phyloP scores from a whole-genome alignment of 192 early-diverging fungal genomes.

The Cetraspora pellucida region DNA sequence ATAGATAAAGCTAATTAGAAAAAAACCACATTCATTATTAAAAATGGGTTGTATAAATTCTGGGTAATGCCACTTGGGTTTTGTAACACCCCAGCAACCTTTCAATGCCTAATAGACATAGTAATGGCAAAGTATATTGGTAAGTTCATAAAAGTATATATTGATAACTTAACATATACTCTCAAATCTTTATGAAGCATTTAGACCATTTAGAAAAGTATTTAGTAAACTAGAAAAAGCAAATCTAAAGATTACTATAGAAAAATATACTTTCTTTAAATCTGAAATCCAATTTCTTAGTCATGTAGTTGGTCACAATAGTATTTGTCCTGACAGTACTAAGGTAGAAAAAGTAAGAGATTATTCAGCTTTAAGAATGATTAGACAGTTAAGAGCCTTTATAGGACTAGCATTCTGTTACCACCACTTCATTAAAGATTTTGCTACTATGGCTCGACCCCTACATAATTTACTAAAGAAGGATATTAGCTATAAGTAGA shows the following conservation, averaged over 20 bases:
- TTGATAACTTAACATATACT: constrained; percentile 51
- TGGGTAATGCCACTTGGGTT: constrained; percentile 47
- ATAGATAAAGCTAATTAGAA: constrained; percentile 31
- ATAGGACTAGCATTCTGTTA: neutral
- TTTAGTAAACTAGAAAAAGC: neutral
- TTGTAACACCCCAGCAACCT: constrained; percentile 46
- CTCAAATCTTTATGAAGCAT: constrained; percentile 40
- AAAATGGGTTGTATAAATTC: constrained; percentile 42
- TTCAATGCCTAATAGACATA: constrained; percentile 44
- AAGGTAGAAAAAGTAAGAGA: neutral
- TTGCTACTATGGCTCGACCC: neutral
- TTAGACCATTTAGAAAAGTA: constrained; percentile 29
- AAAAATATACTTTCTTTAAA: neutral
- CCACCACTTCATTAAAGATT: neutral
- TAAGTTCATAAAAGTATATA: constrained; percentile 39
- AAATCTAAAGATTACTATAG: neutral
- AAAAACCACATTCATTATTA: constrained; percentile 39
- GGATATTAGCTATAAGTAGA: neutral
- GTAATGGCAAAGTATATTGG: constrained; percentile 37
- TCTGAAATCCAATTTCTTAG: neutral
- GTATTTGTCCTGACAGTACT: neutral
- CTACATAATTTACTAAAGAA: neutral
- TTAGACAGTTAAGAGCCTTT: neutral
- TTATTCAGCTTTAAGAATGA: neutral
- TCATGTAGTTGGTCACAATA: neutral